These are phyloP conservation scores for Cutaneotrichosporon sp. DNA, from an alignment of 1,284 basidiomycete genomes.

Conservation along the genomic window DNA sequence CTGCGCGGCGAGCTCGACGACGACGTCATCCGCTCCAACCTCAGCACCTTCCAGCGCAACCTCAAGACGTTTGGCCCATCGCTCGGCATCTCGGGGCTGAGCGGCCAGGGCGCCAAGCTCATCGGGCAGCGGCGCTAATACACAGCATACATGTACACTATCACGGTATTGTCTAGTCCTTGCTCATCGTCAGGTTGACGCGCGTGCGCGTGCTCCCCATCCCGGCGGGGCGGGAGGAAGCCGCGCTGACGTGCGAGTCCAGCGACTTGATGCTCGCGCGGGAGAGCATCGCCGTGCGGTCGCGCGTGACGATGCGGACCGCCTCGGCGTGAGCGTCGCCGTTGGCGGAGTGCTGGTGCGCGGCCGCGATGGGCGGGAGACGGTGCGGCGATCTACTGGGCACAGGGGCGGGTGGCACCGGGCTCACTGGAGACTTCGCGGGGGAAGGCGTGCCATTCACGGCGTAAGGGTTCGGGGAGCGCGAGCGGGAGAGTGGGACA, in stretches of 20 bases:
- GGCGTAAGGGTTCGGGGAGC: neutral
- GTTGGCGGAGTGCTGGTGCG: neutral
- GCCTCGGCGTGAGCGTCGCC: neutral
- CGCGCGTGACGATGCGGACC: neutral
- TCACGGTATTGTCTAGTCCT: neutral
- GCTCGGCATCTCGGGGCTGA: conserved; percentile 39
- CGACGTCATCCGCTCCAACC: conserved; percentile 25
- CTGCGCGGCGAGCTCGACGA: conserved; percentile 39
- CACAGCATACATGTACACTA: neutral
- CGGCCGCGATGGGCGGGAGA: neutral
- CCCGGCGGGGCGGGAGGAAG: neutral
- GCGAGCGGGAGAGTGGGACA: neutral
- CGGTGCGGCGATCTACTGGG: neutral
- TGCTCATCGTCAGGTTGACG: neutral
- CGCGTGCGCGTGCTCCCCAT: conserved; percentile 3
- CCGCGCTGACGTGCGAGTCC: neutral
- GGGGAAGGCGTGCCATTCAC: neutral
- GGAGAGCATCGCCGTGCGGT: conserved; percentile 1
- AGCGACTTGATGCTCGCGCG: neutral
- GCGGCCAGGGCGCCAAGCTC: conserved; percentile 35
- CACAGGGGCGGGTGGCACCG: neutral
- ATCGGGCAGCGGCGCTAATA: conserved; percentile 27
- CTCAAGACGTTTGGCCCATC: conserved; percentile 41
- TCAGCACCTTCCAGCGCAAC: conserved; percentile 33
- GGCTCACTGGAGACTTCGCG: neutral